Base-by-base conservation (phyloP, 108 stramenopile species). In the Pseudonitzschia delicatissima region DNA sequence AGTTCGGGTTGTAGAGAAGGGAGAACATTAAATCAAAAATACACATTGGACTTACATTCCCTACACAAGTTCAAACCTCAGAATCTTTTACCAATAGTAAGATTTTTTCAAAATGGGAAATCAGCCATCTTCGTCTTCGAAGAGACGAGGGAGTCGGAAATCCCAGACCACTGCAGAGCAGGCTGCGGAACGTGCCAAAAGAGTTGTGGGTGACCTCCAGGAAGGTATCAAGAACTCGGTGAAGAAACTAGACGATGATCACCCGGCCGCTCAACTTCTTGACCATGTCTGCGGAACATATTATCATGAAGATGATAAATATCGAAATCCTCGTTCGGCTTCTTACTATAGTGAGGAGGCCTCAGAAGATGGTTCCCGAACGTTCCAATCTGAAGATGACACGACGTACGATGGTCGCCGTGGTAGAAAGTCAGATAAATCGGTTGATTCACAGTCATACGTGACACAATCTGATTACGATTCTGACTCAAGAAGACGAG, bases 201-300 rank as follows among this genome's bases (percentile, higher is more conserved):
- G 67, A 52, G 74, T 68, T 15, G 68, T 69, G 12, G 63, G 52
- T 8, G 62, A 66, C 29, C n/a, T 81, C 13, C 80, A 81, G 17
- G 71, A 66, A 49, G 67, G 60, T 42, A 69, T 81, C 32, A 71
- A 72, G 40, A 71, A 48, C 5, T 53, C 67, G 15, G 66, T 74
- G 13, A 81, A 81, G 42, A 72, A 73, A 27, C 35, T 82, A 28
- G 76, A 82, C 35, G 76, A 82, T 29, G 67, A 78, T 71, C 72
- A 76, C 39, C 72, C 76, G 31, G 76, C 81, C 4, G 75, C 76
- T 25, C 73, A 77, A 36, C 39, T 83, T 7, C 45, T 83, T 32
- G 82, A 83, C 39, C 34, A 40, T 13, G 62, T 83, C 27, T 83
- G 82, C 36, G 78, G 82, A 5, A 42, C 49, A 4, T 59, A 69